Evolutionary conservation across 2,329 filamentous ascomycete genomes (phyloP), one percentile per base, ranked within the genome.

Genomic region (Fusarium continuum): DNA sequence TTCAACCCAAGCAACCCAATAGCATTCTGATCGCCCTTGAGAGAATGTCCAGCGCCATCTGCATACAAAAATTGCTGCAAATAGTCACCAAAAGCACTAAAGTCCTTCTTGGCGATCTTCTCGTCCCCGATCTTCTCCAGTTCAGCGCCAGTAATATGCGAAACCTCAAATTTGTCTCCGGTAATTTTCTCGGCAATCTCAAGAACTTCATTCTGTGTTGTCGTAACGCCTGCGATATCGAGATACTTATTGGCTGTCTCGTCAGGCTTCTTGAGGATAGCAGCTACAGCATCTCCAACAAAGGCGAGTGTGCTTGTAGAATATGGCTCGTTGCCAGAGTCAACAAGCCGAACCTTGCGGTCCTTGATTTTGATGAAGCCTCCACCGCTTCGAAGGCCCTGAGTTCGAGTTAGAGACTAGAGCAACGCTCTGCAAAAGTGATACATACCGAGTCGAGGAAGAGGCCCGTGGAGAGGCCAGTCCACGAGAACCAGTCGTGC

Each of bases 401-500:
- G 4, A 0, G 6, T 1, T 1, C 0, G 0, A 10, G 5, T 58
- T 7, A 58, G 55, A 5, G 5, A 7, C 2, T 8, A 8, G 5
- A 3, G 6, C 26, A 3, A 11, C 4, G 14, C 5, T 5, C 1
- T 5, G 4, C 0, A 23, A 4, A 0, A 1, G 1, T 22, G 2
- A 4, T n/a, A n/a, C 44, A 3, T 58, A 52, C 55, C 2, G 55
- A 28, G 5, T 58, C 55, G 4, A 58, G 55, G 31, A 58, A 58
- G 2, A 58, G 2, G 1, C 55, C 53, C 1, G 20, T 43, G 0
- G 55, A 58, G 0, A 58, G 26, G 0, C 55, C 55, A 7, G 55
- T 58, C 55, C 55, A 58, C 0, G 31, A 52, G 20, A 58, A 58
- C 53, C 55, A 58, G 11, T 58, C 26, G 16, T 58, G 19, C 22